These are phyloP conservation scores for Rhynchospora tenuis DNA, from an alignment of 176 grass and related monocot genomes.

Conservation along the genomic window DNA sequence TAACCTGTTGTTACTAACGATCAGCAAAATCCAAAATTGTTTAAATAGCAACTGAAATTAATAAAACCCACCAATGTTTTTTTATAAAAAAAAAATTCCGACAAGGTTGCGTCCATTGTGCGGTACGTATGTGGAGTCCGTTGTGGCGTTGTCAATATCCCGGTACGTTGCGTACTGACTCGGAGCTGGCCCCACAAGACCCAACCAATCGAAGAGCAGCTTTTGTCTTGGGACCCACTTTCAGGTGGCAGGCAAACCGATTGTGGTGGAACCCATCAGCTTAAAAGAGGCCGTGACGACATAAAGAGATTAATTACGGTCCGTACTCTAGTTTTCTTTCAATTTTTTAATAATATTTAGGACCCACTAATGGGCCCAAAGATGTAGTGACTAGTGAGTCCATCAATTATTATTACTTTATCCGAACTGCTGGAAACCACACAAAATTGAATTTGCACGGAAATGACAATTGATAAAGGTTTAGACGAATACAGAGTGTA, in stretches of 20 bases:
- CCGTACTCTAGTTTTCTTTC: slow-evolving; percentile 17
- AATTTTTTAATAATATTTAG: neutral
- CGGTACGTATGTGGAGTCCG: neutral
- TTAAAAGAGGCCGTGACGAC: slow-evolving; percentile 4
- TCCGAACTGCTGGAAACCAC: neutral
- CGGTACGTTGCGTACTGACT: slow-evolving; percentile 18
- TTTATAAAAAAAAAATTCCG: neutral
- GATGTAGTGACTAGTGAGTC: neutral
- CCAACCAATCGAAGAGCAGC: neutral
- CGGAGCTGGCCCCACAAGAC: neutral
- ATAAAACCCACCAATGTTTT: neutral
- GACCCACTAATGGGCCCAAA: neutral
- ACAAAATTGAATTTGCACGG: neutral
- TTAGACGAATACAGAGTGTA: neutral
- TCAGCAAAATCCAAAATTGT: neutral
- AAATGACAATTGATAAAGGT: neutral
- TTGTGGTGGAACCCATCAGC: slow-evolving; percentile 5
- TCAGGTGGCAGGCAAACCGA: slow-evolving; percentile 36
- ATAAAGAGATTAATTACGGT: slow-evolving; percentile 3
- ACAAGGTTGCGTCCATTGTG: neutral
- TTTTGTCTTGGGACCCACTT: neutral
- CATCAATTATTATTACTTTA: neutral
- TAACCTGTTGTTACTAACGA: neutral
- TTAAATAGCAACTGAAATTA: neutral
- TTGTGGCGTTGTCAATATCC: slow-evolving; percentile 16